These are phyloP conservation scores for Sporobolomyces phaffii DNA, from an alignment of 768 basidiomycete species.

Conservation along the genomic window DNA sequence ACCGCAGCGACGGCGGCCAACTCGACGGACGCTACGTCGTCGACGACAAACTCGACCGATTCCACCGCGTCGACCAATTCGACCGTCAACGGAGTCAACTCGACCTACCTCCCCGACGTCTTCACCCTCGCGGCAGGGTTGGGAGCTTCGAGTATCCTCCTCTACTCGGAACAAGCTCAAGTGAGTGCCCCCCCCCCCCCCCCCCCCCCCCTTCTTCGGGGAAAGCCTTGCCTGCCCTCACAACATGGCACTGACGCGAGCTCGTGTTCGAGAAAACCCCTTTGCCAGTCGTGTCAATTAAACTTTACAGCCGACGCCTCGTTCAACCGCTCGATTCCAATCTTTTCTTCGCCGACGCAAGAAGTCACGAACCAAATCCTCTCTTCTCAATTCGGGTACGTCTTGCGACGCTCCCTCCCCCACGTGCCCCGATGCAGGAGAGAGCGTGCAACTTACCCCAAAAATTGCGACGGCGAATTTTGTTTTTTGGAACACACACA, in stretches of 20 bases:
- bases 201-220: too few relatives aligned
- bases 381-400: not conserved
- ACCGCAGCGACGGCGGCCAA: not conserved
- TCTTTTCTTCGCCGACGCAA: slow-evolving; percentile 13
- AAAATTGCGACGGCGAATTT: too few relatives aligned
- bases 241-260: too few relatives aligned
- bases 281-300: slow-evolving; percentile 25
- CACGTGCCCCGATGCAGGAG: too few relatives aligned
- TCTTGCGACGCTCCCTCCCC: not conserved
- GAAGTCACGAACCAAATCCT: not conserved
- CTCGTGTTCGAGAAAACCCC: too few relatives aligned
- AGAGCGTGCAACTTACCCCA: too few relatives aligned
- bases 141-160: slow-evolving; percentile 13
- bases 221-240: not conserved
- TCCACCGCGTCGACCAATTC: not conserved
- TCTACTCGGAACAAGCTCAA: slow-evolving; percentile 10
- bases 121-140: slow-evolving; percentile 15
- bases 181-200: not conserved
- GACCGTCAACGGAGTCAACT: not conserved
- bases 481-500: too few relatives aligned
- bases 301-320: not conserved
- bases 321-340: slow-evolving; percentile 10
- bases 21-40: not conserved
- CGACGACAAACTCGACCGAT: not conserved
- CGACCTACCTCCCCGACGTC: slow-evolving; percentile 4